Evolutionary conservation across 176 grass and related monocot genomes (phyloP).

Genomic region (Areca catechu): DNA sequence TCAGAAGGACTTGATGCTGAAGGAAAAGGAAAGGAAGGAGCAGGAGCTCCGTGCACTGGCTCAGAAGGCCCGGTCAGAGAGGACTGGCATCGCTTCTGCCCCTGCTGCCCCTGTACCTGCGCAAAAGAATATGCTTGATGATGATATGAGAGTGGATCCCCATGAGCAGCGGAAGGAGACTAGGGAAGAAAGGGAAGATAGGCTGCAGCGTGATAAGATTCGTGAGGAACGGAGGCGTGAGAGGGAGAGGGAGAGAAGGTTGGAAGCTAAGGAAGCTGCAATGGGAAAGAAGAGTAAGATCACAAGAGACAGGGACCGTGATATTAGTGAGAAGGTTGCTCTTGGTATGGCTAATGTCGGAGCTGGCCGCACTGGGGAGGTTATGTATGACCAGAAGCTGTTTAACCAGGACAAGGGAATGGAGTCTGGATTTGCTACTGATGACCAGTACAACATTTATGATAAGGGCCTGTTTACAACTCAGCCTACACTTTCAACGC

Average conservation of each 20-base stretch:
- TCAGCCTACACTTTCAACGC: constrained; percentile 53
- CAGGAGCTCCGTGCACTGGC: constrained; percentile 87
- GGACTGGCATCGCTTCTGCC: constrained; percentile 67
- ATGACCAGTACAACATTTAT: constrained; percentile 91
- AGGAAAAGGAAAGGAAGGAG: constrained; percentile 97
- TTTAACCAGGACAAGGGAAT: constrained; percentile 99
- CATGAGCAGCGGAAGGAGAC: constrained; percentile 60
- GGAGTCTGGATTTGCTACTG: constrained; percentile 83
- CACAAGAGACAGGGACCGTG: constrained; percentile 83
- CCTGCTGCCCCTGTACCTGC: constrained; percentile 11
- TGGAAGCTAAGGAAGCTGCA: constrained; percentile 72
- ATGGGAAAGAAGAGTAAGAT: constrained; percentile 88
- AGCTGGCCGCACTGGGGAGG: constrained; percentile 54
- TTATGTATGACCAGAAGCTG: constrained; percentile 95
- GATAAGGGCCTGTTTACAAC: constrained; percentile 79
- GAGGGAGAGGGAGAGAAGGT: constrained; percentile 84
- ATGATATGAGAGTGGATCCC: constrained; percentile 42
- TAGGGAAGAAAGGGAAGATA: constrained; percentile 74
- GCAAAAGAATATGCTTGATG: constrained; percentile 33
- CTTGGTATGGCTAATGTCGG: constrained; percentile 80
- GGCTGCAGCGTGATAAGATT: constrained; percentile 83
- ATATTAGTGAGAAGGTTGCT: constrained; percentile 91
- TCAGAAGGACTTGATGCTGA: constrained; percentile 75
- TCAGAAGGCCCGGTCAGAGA: constrained; percentile 85
- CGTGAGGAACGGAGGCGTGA: constrained; percentile 76